These are phyloP conservation scores for Eucalyptus viminalis DNA, from an alignment of 345 rosid genomes.

Conservation along the genomic window DNA sequence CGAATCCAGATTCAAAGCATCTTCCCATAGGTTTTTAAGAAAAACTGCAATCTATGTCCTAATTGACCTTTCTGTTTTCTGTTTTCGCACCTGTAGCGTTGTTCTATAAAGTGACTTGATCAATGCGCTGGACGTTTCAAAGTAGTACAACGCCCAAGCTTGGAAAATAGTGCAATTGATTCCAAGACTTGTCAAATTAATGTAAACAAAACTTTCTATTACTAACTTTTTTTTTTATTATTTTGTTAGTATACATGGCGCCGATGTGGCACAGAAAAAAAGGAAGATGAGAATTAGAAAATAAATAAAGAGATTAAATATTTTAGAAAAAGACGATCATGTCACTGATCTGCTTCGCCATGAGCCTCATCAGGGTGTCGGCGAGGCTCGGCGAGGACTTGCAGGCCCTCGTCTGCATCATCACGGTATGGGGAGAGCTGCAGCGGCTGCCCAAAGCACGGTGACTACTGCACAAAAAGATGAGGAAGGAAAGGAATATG, in stretches of 20 bases:
- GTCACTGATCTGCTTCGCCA: neutral
- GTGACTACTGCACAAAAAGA: neutral
- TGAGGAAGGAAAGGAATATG: neutral
- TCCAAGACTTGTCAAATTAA: neutral
- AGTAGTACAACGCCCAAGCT: neutral
- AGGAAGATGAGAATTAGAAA: no score
- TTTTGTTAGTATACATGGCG: no score
- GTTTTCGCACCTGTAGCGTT: neutral
- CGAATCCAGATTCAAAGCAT: neutral
- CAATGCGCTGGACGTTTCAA: neutral
- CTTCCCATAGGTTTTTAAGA: neutral
- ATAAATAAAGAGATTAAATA: fast-evolving
- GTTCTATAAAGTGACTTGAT: neutral
- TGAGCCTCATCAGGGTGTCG: neutral
- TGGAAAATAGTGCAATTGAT: neutral
- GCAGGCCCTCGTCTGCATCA: neutral
- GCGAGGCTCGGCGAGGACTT: neutral
- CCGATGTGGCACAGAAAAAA: neutral
- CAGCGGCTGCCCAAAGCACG: neutral
- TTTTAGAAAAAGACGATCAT: neutral
- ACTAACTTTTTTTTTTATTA: no score
- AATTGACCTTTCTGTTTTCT: neutral
- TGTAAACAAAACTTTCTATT: fast-evolving
- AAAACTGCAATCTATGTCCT: neutral
- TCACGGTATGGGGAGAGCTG: neutral